phyloP scores from a whole-genome alignment of 1,284 basidiomycete species.

The Fomitopsis palustris region DNA sequence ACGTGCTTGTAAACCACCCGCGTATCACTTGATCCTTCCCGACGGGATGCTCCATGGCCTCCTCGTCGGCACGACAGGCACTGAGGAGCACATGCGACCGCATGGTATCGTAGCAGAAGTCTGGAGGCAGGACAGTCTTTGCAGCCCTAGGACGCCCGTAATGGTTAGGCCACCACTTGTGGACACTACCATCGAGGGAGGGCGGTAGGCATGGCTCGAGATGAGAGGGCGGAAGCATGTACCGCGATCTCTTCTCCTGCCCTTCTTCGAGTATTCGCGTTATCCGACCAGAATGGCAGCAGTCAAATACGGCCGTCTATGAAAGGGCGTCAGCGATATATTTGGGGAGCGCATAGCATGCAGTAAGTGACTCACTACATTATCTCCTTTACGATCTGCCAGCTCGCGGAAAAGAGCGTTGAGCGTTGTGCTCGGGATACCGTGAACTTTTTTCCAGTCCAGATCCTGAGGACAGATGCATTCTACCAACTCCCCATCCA shows the following conservation, averaged over 20 bases:
- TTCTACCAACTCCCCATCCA: not conserved
- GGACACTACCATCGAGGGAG: not conserved
- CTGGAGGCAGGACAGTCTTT: not conserved
- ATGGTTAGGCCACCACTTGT: not conserved
- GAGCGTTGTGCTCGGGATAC: not conserved
- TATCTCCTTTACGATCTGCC: not conserved
- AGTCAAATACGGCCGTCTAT: not conserved
- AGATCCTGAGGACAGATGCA: not conserved
- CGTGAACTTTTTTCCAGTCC: not conserved
- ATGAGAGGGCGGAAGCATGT: not conserved
- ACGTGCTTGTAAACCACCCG: not conserved
- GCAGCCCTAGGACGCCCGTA: not conserved
- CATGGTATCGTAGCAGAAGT: not conserved
- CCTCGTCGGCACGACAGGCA: not conserved
- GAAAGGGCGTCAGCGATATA: not conserved
- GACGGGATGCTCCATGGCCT: not conserved
- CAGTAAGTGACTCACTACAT: not conserved
- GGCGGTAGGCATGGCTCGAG: not conserved
- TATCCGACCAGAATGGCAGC: not conserved
- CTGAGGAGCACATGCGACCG: not conserved
- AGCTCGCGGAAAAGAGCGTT: not conserved
- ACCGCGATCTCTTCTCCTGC: not conserved
- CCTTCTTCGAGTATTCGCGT: too few relatives aligned
- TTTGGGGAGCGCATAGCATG: not conserved
- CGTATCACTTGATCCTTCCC: not conserved